Evolutionary conservation across 768 basidiomycete species (phyloP).

Genomic region (Boletus patriciae): DNA sequence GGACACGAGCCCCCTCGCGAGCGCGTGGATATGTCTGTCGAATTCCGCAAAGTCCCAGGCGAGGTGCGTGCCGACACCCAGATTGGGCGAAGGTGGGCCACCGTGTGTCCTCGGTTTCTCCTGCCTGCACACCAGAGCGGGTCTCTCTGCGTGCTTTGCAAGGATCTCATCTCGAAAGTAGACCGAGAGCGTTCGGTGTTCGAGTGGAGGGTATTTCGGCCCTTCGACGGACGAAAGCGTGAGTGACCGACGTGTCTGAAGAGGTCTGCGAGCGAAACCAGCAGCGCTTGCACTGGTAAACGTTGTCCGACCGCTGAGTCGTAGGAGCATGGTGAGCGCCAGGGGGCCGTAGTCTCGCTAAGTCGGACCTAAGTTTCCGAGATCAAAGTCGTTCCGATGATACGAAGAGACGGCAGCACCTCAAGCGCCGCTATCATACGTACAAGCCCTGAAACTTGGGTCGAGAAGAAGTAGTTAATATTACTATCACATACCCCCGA

Average conservation of each 20-base stretch:
- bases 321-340: slow-evolving; percentile 4
- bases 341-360: neutral
- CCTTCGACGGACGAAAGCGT: slow-evolving; percentile 59
- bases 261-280: slow-evolving; percentile 4
- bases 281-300: neutral
- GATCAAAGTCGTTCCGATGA: too few species aligned
- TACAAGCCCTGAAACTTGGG: too few species aligned
- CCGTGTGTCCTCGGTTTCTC: slow-evolving; percentile 60
- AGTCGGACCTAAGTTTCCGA: too few species aligned
- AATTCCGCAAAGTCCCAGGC: slow-evolving; percentile 78
- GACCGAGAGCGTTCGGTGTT: slow-evolving; percentile 53
- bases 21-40: slow-evolving; percentile 59
- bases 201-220: slow-evolving; percentile 54
- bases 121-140: slow-evolving; percentile 64
- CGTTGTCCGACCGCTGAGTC: neutral
- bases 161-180: slow-evolving; percentile 64
- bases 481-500: too few species aligned
- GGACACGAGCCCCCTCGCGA: slow-evolving; percentile 65
- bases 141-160: slow-evolving; percentile 44
- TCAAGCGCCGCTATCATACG: too few species aligned
- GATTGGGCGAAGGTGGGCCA: slow-evolving; percentile 56
- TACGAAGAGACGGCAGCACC: too few species aligned
- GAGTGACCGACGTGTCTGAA: slow-evolving; percentile 29
- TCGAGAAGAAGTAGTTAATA: too few species aligned
- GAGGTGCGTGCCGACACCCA: slow-evolving; percentile 50